Evolutionary conservation across 2,329 filamentous ascomycete species (phyloP).

Genomic region (Tolypocladium guangdongense): DNA sequence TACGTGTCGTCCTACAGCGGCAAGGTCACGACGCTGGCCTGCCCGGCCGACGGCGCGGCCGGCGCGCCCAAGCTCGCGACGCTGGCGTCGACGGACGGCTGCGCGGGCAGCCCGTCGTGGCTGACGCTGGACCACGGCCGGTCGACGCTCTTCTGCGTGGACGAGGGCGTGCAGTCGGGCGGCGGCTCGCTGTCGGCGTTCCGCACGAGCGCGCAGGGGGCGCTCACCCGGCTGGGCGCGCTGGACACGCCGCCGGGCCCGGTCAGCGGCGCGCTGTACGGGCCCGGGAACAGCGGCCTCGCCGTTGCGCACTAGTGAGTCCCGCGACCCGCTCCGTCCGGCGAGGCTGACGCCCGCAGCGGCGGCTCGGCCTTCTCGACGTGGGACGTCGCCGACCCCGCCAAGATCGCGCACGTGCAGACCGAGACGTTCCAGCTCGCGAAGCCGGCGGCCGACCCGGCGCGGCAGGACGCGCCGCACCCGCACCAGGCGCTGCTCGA

Average conservation of each 20-base stretch:
- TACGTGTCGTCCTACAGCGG: constrained; percentile 39
- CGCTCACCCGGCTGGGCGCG: constrained; percentile 25
- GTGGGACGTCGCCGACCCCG: constrained; percentile 30
- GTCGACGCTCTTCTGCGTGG: constrained; percentile 44
- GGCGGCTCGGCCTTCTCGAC: constrained; percentile 30
- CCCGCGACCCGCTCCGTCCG: too few species aligned
- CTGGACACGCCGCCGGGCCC: constrained; percentile 27
- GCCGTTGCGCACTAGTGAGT: constrained; percentile 37
- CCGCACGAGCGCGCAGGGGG: constrained; percentile 24
- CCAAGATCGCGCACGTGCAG: constrained; percentile 23
- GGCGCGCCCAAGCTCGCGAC: constrained; percentile 23
- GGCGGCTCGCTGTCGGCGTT: constrained; percentile 38
- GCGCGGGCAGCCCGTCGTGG: constrained; percentile 48
- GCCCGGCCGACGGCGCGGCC: too few species aligned
- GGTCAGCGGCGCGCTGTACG: constrained; percentile 33
- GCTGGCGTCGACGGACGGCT: constrained; percentile 32
- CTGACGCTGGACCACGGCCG: constrained; percentile 41
- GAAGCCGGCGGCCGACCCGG: constrained; percentile 24
- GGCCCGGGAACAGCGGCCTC: constrained; percentile 25
- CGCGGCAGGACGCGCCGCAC: constrained; percentile 46
- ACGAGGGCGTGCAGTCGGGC: constrained; percentile 40
- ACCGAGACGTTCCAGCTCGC: constrained; percentile 28
- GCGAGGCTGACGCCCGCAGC: too few species aligned
- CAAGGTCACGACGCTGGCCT: constrained; percentile 37
- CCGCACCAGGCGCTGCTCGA: constrained; percentile 57